Evolutionary conservation across 306 rosid genomes (phyloP), one percentile per base, ranked within the genome.

Genomic region (Medicago ruthenica): DNA sequence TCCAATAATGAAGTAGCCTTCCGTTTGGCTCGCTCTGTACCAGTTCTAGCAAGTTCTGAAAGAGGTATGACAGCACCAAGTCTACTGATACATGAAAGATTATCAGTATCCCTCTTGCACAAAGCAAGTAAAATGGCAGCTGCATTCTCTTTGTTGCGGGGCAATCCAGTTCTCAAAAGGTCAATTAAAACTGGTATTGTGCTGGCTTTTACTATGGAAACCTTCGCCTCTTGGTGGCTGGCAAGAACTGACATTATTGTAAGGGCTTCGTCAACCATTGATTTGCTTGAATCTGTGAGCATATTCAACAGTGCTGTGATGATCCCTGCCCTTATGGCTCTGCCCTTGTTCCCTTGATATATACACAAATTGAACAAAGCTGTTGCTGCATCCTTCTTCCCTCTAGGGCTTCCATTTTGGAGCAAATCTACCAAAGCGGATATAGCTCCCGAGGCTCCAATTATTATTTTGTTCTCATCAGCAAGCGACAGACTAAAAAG

Each of bases 211-310:
- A 88, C 93, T 21, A 96, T 85, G 4, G 92, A 89, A 77, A 59
- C 83, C 76, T 92, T 96, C 22, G 97, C 97, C 78, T 96, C 99
- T 76, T 82, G 99, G 84, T 96, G 96, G 82, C 92, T 80, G 37
- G 97, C 98, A 40, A 96, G 98, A 67, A 96, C 96, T 0, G 98
- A 96, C 93, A 96, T 86, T 74, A 92, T 89, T 9, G 99, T 92
- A 50, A 96, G 89, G 57, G 97, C 97, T 78, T 96, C 98, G 0
- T 90, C 97, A 13, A 96, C 85, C 98, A 96, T 90, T 64, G 84
- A 81, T 70, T 87, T 85, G 87, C 90, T 88, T 8, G 93, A 83
- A 83, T 92, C 93, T 20, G 96, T 88, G 58, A 96, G 96, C 97
- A 96, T 96, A 67, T 86, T 84, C 81, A 92, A 76, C 78, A 96